These are phyloP conservation scores for Fusarium pseudonygamai DNA, from an alignment of 2,329 filamentous ascomycete genomes.

Conservation along the genomic window DNA sequence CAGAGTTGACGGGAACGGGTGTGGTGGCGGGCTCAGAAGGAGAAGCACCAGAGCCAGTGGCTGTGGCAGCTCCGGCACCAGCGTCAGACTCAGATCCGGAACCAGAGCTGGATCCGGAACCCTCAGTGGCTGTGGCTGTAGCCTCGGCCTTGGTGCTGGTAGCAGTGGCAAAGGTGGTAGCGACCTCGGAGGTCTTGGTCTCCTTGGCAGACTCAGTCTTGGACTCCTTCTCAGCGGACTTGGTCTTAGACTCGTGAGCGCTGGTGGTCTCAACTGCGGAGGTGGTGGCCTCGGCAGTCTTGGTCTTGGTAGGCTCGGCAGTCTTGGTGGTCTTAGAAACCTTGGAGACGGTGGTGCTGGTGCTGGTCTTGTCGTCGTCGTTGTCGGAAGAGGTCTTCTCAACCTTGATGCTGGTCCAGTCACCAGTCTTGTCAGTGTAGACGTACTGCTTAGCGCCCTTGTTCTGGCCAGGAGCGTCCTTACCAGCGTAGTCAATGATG, in stretches of 20 bases:
- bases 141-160: constrained; percentile 10
- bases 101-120: constrained; percentile 33
- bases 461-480: constrained; percentile 49
- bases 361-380: constrained; percentile 32
- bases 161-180: constrained; percentile 34
- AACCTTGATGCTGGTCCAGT: constrained; percentile 62
- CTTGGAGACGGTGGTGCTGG: constrained; percentile 27
- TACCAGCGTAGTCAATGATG: constrained; percentile 65
- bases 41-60: constrained; percentile 15
- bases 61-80: constrained; percentile 17
- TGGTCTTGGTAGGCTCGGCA: constrained; percentile 30
- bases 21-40: constrained; percentile 15
- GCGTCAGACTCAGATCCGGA: constrained; percentile 15
- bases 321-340: constrained; percentile 27
- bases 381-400: constrained; percentile 49
- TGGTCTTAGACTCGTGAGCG: constrained; percentile 25
- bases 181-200: constrained; percentile 15
- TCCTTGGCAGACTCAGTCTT: constrained; percentile 14
- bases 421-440: constrained; percentile 61
- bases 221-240: constrained; percentile 7
- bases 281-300: constrained; percentile 15
- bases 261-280: constrained; percentile 20
- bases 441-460: constrained; percentile 60
- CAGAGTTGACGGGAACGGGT: constrained; percentile 40
- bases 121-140: constrained; percentile 21